Base-by-base conservation (phyloP, 805 yeast genomes). In the Metschnikowia lachancei region DNA sequence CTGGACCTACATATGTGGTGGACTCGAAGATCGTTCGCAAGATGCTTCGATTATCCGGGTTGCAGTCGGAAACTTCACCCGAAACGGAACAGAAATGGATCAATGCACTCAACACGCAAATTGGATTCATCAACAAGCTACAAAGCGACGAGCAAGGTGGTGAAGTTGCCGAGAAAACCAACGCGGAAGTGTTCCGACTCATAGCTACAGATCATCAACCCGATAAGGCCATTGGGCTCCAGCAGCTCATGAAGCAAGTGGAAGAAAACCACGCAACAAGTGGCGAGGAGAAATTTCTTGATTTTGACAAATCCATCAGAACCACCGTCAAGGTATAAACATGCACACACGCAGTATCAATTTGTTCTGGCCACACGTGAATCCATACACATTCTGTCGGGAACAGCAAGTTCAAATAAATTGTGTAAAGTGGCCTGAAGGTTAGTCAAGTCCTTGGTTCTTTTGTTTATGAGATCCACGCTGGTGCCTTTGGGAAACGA, bases 321-420 rank as follows among this genome's bases (percentile, higher is more conserved):
- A 33, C 39, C 22, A 40, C 8, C 28, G 43, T 49, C 24, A 45
- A 45, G 33, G 26, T 49, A 13, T 41, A 36, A 29, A 20, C 16
- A 4, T 18, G 30, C 36, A 19, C 12, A 19, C 18, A 20, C 11
- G 9, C 18, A 4, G 18, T 10, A 9, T 39, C 18, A 46, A 14
- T 26, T 29, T 11, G 42, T 10, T 32, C 54, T 29, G n/a, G 56
- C 53, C 26, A 85, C 74, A 54, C 96, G 76, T 1, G 91, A 80
- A 62, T 90, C 96, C 89, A 90, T 87, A 20, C 75, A 71, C 60
- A 80, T 80, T 51, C 96, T 74, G 58, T 87, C 94, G 4, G 96
- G 95, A 28, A 86, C 78, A 16, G 72, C 79, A 39, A 91, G 71
- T 39, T 80, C 80, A 8, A 91, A 74, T 41, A 89, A 69, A 12